Evolutionary conservation across 1,284 basidiomycete genomes (phyloP).

Genomic region (Boletus smithii): DNA sequence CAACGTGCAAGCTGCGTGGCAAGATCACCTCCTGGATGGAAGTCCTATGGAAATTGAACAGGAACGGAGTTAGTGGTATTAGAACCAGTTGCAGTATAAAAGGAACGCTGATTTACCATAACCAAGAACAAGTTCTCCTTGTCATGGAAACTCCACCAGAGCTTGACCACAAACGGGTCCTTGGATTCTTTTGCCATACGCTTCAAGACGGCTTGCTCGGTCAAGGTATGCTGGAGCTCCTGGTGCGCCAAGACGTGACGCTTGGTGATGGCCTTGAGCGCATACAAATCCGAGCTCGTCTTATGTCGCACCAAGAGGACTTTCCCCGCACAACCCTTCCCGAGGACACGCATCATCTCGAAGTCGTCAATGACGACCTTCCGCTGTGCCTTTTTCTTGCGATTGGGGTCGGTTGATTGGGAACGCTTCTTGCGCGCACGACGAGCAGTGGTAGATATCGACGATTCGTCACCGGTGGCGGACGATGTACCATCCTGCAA

Average conservation of each 20-base stretch:
- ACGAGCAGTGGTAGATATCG: conserved; percentile 51
- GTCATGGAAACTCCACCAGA: conserved; percentile 96
- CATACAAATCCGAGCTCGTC: conserved; percentile 69
- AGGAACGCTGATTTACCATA: conserved; percentile 52
- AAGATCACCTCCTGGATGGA: conserved; percentile 94
- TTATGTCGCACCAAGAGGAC: conserved; percentile 85
- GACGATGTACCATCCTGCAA: conserved; percentile 49
- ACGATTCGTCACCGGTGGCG: conserved; percentile 58
- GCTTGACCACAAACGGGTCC: conserved; percentile 91
- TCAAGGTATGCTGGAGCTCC: conserved; percentile 92
- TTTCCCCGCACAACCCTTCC: conserved; percentile 95
- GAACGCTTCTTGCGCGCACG: conserved; percentile 55
- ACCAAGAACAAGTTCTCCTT: conserved; percentile 91
- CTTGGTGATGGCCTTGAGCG: conserved; percentile 96
- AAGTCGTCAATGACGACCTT: conserved; percentile 87
- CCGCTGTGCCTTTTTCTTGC: conserved; percentile 54
- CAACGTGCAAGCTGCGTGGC: conserved; percentile 94
- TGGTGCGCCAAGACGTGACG: conserved; percentile 93
- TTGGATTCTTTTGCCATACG: conserved; percentile 77
- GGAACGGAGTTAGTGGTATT: conserved; percentile 7
- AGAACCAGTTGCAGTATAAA: conserved; percentile 19
- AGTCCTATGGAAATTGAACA: conserved; percentile 58
- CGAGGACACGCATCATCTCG: conserved; percentile 92
- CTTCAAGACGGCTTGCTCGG: conserved; percentile 91
- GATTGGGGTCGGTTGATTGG: conserved; percentile 48